phyloP scores from a whole-genome alignment of 164 flowering plant species.

The Magnolia sinica region DNA sequence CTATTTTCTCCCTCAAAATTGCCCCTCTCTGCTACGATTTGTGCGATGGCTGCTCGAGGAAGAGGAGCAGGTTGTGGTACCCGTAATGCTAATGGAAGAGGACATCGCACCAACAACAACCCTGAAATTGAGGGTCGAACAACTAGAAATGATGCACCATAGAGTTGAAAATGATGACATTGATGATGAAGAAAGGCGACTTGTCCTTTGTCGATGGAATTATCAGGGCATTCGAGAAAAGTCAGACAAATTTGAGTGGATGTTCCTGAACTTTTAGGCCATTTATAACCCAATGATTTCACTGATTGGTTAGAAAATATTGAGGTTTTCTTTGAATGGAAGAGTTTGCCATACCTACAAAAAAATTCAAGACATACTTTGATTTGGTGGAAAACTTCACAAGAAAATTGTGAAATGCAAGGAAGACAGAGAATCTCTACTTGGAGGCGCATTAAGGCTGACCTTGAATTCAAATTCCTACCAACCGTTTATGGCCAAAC shows the following conservation, averaged over 20 bases:
- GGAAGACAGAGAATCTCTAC: background rate
- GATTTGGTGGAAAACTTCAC: background rate
- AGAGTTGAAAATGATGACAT: background rate
- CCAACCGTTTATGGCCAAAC: background rate
- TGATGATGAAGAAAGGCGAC: background rate
- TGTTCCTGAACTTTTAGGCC: background rate
- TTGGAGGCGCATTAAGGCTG: background rate
- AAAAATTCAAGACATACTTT: background rate
- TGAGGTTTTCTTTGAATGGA: background rate
- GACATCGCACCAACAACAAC: background rate
- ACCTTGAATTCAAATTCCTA: background rate
- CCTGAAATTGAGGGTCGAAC: background rate
- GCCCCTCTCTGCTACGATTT: background rate
- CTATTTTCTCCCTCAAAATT: background rate
- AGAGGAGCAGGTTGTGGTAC: background rate
- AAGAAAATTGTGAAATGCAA: background rate
- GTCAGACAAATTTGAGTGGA: background rate
- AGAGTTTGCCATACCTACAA: background rate
- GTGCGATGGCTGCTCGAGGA: background rate
- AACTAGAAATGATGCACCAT: background rate
- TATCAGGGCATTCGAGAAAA: background rate
- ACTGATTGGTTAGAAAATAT: background rate
- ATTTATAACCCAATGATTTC: background rate
- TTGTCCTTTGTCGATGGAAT: background rate
- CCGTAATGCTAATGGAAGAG: background rate